A percentile compares a stretch with the other conserved stretches of the same genome.
These are phyloP conservation scores for Boletales sp. DNA, from an alignment of 768 basidiomycete genomes.

Conservation along the genomic window DNA sequence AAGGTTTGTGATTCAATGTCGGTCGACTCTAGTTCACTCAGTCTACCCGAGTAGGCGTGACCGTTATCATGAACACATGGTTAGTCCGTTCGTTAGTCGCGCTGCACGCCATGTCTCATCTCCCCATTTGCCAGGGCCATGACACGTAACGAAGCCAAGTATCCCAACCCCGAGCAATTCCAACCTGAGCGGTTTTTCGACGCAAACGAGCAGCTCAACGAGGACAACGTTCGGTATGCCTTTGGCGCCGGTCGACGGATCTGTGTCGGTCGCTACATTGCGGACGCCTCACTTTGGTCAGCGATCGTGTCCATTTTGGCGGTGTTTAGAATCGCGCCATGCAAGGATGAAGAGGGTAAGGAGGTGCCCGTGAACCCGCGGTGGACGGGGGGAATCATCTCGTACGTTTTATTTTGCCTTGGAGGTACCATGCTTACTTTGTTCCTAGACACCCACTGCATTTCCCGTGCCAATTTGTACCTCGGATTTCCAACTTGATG, in stretches of 20 bases:
- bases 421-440: not conserved
- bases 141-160: slow-evolving; percentile 33
- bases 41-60: slow-evolving; percentile 17
- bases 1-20: slow-evolving; percentile 32
- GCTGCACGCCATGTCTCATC: not conserved
- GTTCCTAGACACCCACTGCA: slow-evolving; percentile 18
- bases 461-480: slow-evolving; percentile 25
- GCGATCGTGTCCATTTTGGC: slow-evolving; percentile 34
- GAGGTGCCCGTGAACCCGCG: slow-evolving; percentile 18
- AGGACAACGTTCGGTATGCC: slow-evolving; percentile 27
- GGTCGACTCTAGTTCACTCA: not conserved
- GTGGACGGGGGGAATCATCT: slow-evolving; percentile 25
- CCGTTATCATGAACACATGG: slow-evolving; percentile 30
- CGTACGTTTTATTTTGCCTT: slow-evolving; percentile 13
- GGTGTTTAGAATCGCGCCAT: slow-evolving; percentile 32
- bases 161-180: slow-evolving; percentile 32
- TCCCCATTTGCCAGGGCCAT: slow-evolving; percentile 20
- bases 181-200: slow-evolving; percentile 34
- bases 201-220: slow-evolving; percentile 18
- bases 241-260: slow-evolving; percentile 38
- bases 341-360: slow-evolving; percentile 22
- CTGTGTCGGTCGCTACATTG: slow-evolving; percentile 41
- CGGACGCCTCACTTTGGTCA: slow-evolving; percentile 38
- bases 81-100: not conserved
- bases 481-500: slow-evolving; percentile 18